These are phyloP conservation scores for Pulveroboletus sp. DNA, from an alignment of 768 basidiomycete genomes.

Conservation along the genomic window DNA sequence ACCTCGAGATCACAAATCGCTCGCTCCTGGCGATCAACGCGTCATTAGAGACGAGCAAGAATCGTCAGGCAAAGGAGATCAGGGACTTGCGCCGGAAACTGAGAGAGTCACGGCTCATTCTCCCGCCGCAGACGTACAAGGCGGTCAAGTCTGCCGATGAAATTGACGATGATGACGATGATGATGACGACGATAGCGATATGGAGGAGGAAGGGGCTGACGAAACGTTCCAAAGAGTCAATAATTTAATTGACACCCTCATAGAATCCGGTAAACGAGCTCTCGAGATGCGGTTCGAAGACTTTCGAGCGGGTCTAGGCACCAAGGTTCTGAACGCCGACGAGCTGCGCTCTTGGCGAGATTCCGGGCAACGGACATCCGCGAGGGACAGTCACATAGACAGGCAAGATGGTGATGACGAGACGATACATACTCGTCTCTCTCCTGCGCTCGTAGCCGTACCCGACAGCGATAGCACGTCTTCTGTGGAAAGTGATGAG, in stretches of 20 bases:
- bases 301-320: constrained; percentile 46
- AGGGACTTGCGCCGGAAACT: constrained; percentile 77
- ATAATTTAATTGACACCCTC: constrained; percentile 57
- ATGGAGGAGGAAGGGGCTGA: constrained; percentile 44
- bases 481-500: constrained; percentile 27
- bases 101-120: constrained; percentile 73
- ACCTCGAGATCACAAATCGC: constrained; percentile 86
- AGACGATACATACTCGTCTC: constrained; percentile 21
- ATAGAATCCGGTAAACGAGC: constrained; percentile 57
- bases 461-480: constrained; percentile 14
- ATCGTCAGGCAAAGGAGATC: constrained; percentile 80
- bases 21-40: constrained; percentile 84
- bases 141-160: constrained; percentile 52
- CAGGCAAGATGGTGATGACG: constrained; percentile 28
- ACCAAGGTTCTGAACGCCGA: constrained; percentile 72
- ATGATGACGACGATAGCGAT: constrained; percentile 40
- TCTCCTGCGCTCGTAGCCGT: constrained; percentile 20
- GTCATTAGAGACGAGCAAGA: constrained; percentile 74
- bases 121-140: constrained; percentile 62
- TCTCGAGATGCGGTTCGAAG: constrained; percentile 53
- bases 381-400: constrained; percentile 10
- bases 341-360: constrained; percentile 62
- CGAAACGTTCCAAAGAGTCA: constrained; percentile 59
- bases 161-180: constrained; percentile 34
- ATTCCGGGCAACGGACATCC: constrained; percentile 26